Conservation (phyloP, 192 early-diverging fungal genomes). For the Entomortierella chlamydospora region DNA sequence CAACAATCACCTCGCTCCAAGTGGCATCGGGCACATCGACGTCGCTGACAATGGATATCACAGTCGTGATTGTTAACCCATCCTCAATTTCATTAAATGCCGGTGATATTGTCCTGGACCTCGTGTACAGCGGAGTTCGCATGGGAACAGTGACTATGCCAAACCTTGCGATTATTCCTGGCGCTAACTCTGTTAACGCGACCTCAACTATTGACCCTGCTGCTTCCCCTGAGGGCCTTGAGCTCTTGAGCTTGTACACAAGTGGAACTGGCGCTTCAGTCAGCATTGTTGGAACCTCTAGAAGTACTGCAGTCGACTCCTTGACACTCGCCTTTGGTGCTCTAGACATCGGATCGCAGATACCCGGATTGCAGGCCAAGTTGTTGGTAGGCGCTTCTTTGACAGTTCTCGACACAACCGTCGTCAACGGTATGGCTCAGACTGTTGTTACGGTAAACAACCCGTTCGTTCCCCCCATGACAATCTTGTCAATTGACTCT, state of each 20-base stretch:
- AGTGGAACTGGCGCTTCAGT: slow-evolving; percentile 54
- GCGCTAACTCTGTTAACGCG: slow-evolving; percentile 55
- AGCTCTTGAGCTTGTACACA: slow-evolving; percentile 60
- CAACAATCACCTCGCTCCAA: slow-evolving; percentile 58
- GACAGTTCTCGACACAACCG: slow-evolving; percentile 48
- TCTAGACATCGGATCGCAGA: slow-evolving; percentile 46
- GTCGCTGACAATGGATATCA: slow-evolving; percentile 55
- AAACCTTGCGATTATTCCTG: slow-evolving; percentile 56
- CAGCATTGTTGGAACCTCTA: slow-evolving; percentile 50
- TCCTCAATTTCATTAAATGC: slow-evolving; percentile 54
- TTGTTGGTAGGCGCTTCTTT: slow-evolving; percentile 54
- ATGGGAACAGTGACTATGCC: slow-evolving; percentile 58
- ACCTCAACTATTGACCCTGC: slow-evolving; percentile 58
- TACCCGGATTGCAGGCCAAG: slow-evolving; percentile 57
- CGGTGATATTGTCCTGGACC: slow-evolving; percentile 56
- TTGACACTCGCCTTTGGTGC: slow-evolving; percentile 53
- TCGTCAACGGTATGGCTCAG: slow-evolving; percentile 46
- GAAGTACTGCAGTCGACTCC: slow-evolving; percentile 57
- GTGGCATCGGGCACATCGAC: slow-evolving; percentile 56
- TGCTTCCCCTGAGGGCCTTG: slow-evolving; percentile 49
- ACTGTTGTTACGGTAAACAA: slow-evolving; percentile 59
- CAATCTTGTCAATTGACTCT: slow-evolving; percentile 55
- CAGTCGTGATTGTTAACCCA: slow-evolving; percentile 59
- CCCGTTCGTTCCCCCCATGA: slow-evolving; percentile 59
- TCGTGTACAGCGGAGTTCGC: slow-evolving; percentile 41